Conservation (phyloP, 768 basidiomycete genomes). For the Glaciozyma martinii region DNA sequence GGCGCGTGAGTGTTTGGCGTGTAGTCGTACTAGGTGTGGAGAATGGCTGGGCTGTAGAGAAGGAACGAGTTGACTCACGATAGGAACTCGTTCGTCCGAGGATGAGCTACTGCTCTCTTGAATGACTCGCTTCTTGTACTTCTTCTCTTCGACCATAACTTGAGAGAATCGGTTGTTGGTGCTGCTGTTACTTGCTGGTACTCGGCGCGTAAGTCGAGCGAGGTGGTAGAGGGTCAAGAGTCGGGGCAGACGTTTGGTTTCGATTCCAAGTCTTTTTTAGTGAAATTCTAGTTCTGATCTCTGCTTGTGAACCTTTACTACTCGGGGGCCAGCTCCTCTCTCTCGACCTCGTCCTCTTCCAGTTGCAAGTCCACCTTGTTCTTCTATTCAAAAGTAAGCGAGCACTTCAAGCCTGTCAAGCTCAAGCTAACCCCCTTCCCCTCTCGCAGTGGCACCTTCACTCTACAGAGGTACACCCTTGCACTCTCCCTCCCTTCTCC, state of each 20-base stretch:
- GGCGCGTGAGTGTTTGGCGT: neutral
- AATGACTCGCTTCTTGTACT: constrained; percentile 33
- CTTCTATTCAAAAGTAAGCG: neutral
- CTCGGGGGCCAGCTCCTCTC: no score
- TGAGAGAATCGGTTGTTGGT: no score
- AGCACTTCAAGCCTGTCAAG: neutral
- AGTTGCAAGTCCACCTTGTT: no score
- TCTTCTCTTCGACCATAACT: neutral
- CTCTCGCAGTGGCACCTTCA: neutral
- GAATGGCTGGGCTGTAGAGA: no score
- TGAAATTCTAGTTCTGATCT: neutral
- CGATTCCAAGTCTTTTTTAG: no score
- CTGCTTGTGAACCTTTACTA: no score
- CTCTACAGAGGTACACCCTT: neutral
- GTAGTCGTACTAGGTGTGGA: neutral
- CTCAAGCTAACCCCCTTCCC: neutral
- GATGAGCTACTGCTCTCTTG: constrained; percentile 19
- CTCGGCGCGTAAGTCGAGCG: neutral
- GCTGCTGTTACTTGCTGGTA: neutral
- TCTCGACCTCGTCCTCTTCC: no score
- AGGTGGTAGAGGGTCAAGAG: neutral
- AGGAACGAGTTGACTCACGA: no score
- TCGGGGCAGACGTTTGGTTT: neutral
- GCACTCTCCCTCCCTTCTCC: neutral
- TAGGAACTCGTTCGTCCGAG: constrained; percentile 14